Conservation (phyloP, 2,329 filamentous ascomycete genomes). For the Diatrype stigma region DNA sequence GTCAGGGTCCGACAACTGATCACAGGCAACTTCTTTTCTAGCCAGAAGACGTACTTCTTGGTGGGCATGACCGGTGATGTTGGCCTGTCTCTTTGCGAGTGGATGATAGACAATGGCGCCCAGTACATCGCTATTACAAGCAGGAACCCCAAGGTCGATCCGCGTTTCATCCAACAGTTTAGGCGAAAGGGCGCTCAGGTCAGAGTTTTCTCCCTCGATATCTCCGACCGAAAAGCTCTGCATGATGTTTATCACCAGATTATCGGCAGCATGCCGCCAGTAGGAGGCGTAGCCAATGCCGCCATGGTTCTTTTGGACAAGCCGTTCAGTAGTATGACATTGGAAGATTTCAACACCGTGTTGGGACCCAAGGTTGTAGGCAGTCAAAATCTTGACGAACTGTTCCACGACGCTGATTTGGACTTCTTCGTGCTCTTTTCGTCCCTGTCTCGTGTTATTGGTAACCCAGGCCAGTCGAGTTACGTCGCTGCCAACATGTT, state of each 20-base stretch:
- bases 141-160: slow-evolving; percentile 25
- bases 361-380: slow-evolving; percentile 32
- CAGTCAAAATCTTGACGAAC: slow-evolving; percentile 24
- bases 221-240: slow-evolving; percentile 10
- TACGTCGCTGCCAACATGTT: slow-evolving; percentile 36
- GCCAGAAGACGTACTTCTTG: slow-evolving; percentile 28
- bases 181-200: slow-evolving; percentile 9
- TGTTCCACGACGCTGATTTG: slow-evolving; percentile 21
- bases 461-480: slow-evolving; percentile 40
- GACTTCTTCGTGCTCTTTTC: slow-evolving; percentile 34
- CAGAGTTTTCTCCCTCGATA: slow-evolving; percentile 11
- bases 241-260: slow-evolving; percentile 9
- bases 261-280: slow-evolving; percentile 6
- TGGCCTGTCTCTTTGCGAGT: slow-evolving; percentile 26
- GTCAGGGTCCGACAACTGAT: no score
- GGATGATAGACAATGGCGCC: slow-evolving; percentile 28
- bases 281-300: slow-evolving; percentile 27
- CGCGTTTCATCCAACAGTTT: slow-evolving; percentile 15
- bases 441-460: slow-evolving; percentile 12
- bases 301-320: slow-evolving; percentile 29
- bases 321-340: slow-evolving; percentile 17
- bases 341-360: slow-evolving; percentile 14
- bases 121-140: slow-evolving; percentile 26
- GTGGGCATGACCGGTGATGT: slow-evolving; percentile 24
- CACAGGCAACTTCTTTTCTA: no score